Conservation (phyloP, 2,329 filamentous ascomycete species). For the Colletotrichum sp. region DNA sequence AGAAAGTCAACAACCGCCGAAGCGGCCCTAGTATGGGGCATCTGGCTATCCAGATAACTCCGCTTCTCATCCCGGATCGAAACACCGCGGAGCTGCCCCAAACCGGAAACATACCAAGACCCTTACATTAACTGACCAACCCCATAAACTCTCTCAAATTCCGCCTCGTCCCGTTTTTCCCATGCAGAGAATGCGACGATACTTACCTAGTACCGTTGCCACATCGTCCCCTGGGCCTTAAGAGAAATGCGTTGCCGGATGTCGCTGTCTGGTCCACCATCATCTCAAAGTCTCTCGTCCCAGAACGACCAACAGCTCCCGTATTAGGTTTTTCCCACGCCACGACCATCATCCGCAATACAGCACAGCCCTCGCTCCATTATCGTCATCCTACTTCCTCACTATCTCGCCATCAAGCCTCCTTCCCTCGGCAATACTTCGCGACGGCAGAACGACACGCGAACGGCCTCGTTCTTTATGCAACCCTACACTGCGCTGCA, state of each 20-base stretch:
- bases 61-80: not conserved
- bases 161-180: not conserved
- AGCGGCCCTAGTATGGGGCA: not conserved
- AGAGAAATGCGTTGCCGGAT: not conserved
- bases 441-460: not conserved
- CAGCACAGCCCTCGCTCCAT: not conserved
- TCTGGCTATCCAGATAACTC: not conserved
- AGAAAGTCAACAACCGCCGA: not conserved
- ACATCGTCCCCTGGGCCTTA: not conserved
- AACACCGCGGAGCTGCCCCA: slow-evolving; percentile 1
- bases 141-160: not conserved
- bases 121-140: not conserved
- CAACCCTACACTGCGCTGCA: not conserved
- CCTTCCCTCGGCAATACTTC: not conserved
- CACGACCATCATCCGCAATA: not conserved
- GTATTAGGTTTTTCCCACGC: not conserved
- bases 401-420: not conserved
- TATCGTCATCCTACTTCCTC: not conserved
- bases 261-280: not conserved
- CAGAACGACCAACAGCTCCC: not conserved
- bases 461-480: too few species aligned
- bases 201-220: not conserved
- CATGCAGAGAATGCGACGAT: not conserved
- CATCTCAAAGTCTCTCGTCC: not conserved
- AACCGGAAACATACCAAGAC: slow-evolving; percentile 6